These are phyloP conservation scores for Monilinia laxa DNA, from an alignment of 2,329 filamentous ascomycete species.

Conservation along the genomic window DNA sequence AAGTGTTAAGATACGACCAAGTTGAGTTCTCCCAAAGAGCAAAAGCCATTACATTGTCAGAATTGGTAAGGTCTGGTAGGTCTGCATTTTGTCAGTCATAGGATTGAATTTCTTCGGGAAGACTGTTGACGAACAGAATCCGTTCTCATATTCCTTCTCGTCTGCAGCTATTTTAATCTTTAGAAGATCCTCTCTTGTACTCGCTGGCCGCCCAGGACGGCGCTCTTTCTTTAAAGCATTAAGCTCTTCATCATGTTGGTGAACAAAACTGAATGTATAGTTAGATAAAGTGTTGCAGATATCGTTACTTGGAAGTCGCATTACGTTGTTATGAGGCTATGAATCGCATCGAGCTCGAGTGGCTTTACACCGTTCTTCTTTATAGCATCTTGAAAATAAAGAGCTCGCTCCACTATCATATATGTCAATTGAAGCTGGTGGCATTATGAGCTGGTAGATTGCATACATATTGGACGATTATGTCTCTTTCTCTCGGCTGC, in stretches of 20 bases:
- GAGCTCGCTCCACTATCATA: conserved; percentile 60
- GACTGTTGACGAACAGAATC: conserved; percentile 66
- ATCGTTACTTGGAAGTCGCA: conserved; percentile 39
- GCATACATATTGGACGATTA: conserved; percentile 69
- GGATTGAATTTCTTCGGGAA: background rate
- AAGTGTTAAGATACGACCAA: conserved; percentile 74
- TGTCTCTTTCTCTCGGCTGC: conserved; percentile 67
- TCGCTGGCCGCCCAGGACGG: conserved; percentile 76
- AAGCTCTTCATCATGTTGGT: conserved; percentile 70
- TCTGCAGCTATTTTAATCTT: conserved; percentile 69
- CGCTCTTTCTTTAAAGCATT: conserved; percentile 64
- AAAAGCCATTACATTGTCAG: conserved; percentile 63
- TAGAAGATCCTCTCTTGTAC: conserved; percentile 73
- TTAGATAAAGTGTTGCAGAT: background rate
- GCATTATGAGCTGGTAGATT: background rate
- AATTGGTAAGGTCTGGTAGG: conserved; percentile 72
- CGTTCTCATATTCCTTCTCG: conserved; percentile 75
- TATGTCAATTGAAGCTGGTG: conserved; percentile 25
- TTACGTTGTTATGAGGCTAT: conserved; percentile 62
- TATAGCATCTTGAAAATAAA: conserved; percentile 70
- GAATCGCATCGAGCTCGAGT: conserved; percentile 56
- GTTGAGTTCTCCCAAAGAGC: conserved; percentile 81
- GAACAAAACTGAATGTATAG: conserved; percentile 53
- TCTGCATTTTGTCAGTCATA: conserved; percentile 45
- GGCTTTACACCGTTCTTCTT: conserved; percentile 51